A percentile compares a stretch with the other conserved stretches of the same genome.
Evolutionary conservation across 2,329 filamentous ascomycete genomes (phyloP).

Genomic region (Aspergillus flavus): DNA sequence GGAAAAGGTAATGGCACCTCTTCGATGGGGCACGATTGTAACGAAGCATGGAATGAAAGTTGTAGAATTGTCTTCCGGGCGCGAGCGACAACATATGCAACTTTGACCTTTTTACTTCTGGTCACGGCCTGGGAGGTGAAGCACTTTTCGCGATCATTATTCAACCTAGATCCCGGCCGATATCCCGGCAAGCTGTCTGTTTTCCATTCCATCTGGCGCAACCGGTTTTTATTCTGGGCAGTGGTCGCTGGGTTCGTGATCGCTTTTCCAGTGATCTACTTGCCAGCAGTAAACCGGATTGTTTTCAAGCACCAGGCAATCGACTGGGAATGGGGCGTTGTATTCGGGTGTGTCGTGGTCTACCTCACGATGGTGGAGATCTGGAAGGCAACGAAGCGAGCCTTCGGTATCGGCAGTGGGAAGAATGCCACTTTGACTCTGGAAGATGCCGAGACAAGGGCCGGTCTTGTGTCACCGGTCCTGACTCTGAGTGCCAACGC

Average conservation of each 20-base stretch:
- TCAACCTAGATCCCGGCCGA: slow-evolving; percentile 58
- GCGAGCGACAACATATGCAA: slow-evolving; percentile 72
- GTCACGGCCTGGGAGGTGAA: slow-evolving; percentile 80
- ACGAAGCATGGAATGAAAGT: slow-evolving; percentile 49
- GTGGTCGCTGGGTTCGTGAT: slow-evolving; percentile 59
- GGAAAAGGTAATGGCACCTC: slow-evolving; percentile 42
- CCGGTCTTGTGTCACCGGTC: slow-evolving; percentile 27
- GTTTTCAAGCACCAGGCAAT: slow-evolving; percentile 70
- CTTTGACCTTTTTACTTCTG: slow-evolving; percentile 72
- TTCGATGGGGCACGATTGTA: slow-evolving; percentile 59
- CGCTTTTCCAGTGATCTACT: slow-evolving; percentile 64
- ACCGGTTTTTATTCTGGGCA: slow-evolving; percentile 71
- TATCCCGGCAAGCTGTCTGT: slow-evolving; percentile 66
- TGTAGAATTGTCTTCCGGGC: slow-evolving; percentile 66
- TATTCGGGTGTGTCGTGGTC: slow-evolving; percentile 59
- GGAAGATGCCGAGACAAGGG: slow-evolving; percentile 37
- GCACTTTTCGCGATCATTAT: slow-evolving; percentile 72
- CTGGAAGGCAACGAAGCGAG: slow-evolving; percentile 68
- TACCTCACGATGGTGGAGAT: slow-evolving; percentile 65
- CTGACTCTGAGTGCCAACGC: slow-evolving; percentile 30
- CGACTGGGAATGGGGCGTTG: slow-evolving; percentile 70
- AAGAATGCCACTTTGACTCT: slow-evolving; percentile 33
- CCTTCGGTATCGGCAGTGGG: slow-evolving; percentile 37
- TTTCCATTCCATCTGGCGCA: slow-evolving; percentile 67
- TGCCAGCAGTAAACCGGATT: slow-evolving; percentile 64